Conservation (phyloP, 768 basidiomycete species). For the Tulasnella sp. region DNA sequence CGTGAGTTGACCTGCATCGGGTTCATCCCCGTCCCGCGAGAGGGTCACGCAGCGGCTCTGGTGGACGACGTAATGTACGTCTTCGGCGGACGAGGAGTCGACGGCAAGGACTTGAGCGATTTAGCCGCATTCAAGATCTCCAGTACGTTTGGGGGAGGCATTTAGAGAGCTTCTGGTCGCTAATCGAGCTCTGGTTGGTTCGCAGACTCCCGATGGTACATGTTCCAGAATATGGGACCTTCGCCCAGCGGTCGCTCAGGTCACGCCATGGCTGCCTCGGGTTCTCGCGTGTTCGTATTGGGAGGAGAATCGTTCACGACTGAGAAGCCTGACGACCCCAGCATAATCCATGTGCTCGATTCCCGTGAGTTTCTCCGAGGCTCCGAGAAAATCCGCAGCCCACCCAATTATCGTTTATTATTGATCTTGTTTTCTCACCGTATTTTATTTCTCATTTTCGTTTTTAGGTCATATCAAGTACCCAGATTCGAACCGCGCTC, state of each 20-base stretch:
- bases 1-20: slow-evolving; percentile 92
- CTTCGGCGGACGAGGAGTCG: slow-evolving; percentile 94
- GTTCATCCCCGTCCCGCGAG: slow-evolving; percentile 90
- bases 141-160: slow-evolving; percentile 56
- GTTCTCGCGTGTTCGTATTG: slow-evolving; percentile 83
- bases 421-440: slow-evolving; percentile 13
- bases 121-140: slow-evolving; percentile 95
- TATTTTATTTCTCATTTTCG: not conserved
- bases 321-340: slow-evolving; percentile 70
- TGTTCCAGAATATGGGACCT: slow-evolving; percentile 99
- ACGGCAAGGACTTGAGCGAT: slow-evolving; percentile 93
- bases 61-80: slow-evolving; percentile 98
- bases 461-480: slow-evolving; percentile 88
- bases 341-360: slow-evolving; percentile 84
- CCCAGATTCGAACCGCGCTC: slow-evolving; percentile 54
- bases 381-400: not conserved
- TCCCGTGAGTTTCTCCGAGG: slow-evolving; percentile 62
- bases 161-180: too few relatives aligned
- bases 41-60: slow-evolving; percentile 93
- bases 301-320: slow-evolving; percentile 88
- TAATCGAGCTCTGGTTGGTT: too few relatives aligned
- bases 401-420: not conserved
- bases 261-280: slow-evolving; percentile 96
- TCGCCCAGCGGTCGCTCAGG: slow-evolving; percentile 88
- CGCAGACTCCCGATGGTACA: slow-evolving; percentile 95